These are phyloP conservation scores for Nissolia schottii DNA, from an alignment of 306 rosid genomes.

Conservation along the genomic window DNA sequence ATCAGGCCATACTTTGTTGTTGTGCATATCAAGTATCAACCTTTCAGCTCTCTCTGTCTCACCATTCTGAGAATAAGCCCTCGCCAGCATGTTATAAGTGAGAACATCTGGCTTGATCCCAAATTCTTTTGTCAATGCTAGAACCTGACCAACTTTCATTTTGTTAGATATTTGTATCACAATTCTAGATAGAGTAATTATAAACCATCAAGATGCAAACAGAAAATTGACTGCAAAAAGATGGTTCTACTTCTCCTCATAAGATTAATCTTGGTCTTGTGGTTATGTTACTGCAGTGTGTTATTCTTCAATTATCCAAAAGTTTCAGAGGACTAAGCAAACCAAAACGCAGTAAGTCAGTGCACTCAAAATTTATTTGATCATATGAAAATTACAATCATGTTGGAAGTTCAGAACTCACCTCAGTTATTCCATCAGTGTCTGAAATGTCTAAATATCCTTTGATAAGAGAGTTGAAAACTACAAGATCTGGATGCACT, in stretches of 20 bases:
- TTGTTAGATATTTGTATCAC: constrained; percentile 5
- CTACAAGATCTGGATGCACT: constrained; percentile 69
- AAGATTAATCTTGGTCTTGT: background rate
- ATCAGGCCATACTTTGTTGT: constrained; percentile 55
- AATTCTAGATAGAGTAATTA: background rate
- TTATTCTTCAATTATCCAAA: no score
- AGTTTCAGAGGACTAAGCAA: no score
- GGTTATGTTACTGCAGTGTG: background rate
- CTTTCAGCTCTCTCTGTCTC: constrained; percentile 68
- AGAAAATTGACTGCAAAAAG: background rate
- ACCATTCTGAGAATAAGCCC: constrained; percentile 84
- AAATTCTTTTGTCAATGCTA: no score
- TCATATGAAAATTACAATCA: background rate
- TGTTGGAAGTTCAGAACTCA: constrained; percentile 28
- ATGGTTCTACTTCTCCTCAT: background rate
- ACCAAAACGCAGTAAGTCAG: background rate
- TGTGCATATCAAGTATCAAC: constrained; percentile 63
- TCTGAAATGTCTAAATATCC: constrained; percentile 74
- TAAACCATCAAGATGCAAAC: background rate
- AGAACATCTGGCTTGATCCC: no score
- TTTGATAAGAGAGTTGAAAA: constrained; percentile 86
- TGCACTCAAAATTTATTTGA: background rate
- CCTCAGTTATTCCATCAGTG: constrained; percentile 74
- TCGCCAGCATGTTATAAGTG: constrained; percentile 80
- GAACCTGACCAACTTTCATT: constrained; percentile 44